A percentile compares a stretch with the other conserved stretches of the same genome.
phyloP scores from a whole-genome alignment of 805 yeast genomes.

The Candida nanaspora region DNA sequence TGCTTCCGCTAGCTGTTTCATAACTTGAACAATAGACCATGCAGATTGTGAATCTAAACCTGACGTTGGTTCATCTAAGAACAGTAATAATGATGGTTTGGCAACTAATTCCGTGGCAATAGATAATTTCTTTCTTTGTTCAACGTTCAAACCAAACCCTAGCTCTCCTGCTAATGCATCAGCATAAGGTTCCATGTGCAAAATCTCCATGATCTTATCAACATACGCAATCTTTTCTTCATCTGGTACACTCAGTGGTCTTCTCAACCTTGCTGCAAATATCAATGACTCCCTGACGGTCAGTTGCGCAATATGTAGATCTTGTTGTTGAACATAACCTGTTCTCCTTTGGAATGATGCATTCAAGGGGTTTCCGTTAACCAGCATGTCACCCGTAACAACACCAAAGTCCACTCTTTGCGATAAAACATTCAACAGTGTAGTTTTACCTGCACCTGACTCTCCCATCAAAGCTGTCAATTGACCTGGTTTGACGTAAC shows the following conservation, averaged over 20 bases:
- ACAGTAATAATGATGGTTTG: slow-evolving; percentile 44
- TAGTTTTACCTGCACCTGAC: slow-evolving; percentile 61
- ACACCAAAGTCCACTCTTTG: slow-evolving; percentile 46
- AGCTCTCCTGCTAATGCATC: slow-evolving; percentile 43
- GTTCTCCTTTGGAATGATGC: slow-evolving; percentile 44
- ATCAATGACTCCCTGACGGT: slow-evolving; percentile 45
- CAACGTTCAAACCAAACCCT: slow-evolving; percentile 46
- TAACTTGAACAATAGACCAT: slow-evolving; percentile 48
- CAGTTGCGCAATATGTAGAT: slow-evolving; percentile 41
- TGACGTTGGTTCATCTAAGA: slow-evolving; percentile 56
- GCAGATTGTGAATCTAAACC: slow-evolving; percentile 56
- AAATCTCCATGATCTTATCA: slow-evolving; percentile 31
- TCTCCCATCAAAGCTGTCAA: slow-evolving; percentile 59
- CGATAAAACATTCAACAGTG: slow-evolving; percentile 45
- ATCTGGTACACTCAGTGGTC: slow-evolving; percentile 31
- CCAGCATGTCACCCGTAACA: slow-evolving; percentile 49
- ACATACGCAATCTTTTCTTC: slow-evolving; percentile 36
- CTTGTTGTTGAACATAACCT: slow-evolving; percentile 53
- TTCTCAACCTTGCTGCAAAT: slow-evolving; percentile 43
- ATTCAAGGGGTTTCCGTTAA: slow-evolving; percentile 43
- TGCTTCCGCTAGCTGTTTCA: slow-evolving; percentile 40
- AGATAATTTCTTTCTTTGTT: slow-evolving; percentile 46
- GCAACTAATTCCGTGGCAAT: slow-evolving; percentile 52
- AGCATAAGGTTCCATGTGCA: slow-evolving; percentile 37
- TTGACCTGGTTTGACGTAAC: slow-evolving; percentile 44